Evolutionary conservation across 202 grass and related monocot genomes (phyloP).

Genomic region (Saccharum hybrid): DNA sequence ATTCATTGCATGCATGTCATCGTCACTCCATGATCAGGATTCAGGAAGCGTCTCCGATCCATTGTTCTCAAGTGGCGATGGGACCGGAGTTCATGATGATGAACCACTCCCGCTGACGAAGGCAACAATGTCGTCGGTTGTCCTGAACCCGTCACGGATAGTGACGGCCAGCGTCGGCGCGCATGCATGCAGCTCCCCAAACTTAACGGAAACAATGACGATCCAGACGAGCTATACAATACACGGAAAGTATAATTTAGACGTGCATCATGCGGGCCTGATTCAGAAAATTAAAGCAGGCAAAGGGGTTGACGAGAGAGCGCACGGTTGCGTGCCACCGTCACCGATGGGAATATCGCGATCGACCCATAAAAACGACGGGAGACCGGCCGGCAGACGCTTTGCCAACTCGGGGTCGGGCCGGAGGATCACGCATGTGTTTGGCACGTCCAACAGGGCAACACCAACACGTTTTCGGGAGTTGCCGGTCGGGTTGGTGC

Average conservation of each 20-base stretch:
- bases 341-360: not conserved
- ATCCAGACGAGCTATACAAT: not conserved
- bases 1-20: not conserved
- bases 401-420: not conserved
- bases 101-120: not conserved
- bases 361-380: conserved; percentile 4
- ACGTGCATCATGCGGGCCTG: not conserved
- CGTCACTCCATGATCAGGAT: not conserved
- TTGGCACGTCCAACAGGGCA: not conserved
- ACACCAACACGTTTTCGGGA: conserved; percentile 1
- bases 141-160: not conserved
- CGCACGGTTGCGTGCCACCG: not conserved
- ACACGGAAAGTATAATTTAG: not conserved
- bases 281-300: not conserved
- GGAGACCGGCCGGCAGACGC: not conserved
- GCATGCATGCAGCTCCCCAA: not conserved
- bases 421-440: not conserved
- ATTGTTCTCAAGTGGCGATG: not conserved
- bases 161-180: not conserved
- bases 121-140: not conserved
- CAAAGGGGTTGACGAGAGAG: conserved; percentile 1
- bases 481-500: not conserved
- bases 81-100: not conserved
- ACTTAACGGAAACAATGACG: not conserved
- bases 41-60: not conserved